These are phyloP conservation scores for Immersiporthe knoxdaviesiana DNA, from an alignment of 2,329 filamentous ascomycete species.

Conservation along the genomic window DNA sequence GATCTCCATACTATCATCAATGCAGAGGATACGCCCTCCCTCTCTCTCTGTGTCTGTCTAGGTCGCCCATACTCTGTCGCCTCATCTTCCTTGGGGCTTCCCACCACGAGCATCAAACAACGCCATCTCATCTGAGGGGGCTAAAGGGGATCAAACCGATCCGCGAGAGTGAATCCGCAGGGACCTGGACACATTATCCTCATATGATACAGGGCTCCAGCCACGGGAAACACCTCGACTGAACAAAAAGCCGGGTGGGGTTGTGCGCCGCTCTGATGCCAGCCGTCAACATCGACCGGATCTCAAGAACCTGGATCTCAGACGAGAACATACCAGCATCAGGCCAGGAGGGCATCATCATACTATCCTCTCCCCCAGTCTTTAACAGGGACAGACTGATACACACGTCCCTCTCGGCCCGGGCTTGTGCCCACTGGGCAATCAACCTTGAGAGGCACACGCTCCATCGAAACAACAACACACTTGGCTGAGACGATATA, in stretches of 20 bases:
- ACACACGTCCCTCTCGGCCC: slow-evolving; percentile 43
- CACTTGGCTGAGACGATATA: slow-evolving; percentile 36
- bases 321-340: slow-evolving; percentile 45
- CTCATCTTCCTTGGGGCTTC: slow-evolving; percentile 15
- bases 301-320: slow-evolving; percentile 54
- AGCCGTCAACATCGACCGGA: slow-evolving; percentile 56
- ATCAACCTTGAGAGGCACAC: slow-evolving; percentile 35
- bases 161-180: slow-evolving; percentile 13
- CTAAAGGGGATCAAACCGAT: slow-evolving; percentile 14
- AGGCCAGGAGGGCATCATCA: slow-evolving; percentile 40
- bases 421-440: slow-evolving; percentile 45
- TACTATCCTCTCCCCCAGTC: slow-evolving; percentile 44
- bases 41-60: no score
- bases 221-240: slow-evolving; percentile 18
- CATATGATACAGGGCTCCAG: slow-evolving; percentile 19
- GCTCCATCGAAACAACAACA: slow-evolving; percentile 22
- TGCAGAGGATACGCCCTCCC: slow-evolving; percentile 37
- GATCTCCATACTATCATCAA: slow-evolving; percentile 42
- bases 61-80: slow-evolving; percentile 24
- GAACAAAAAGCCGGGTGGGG: slow-evolving; percentile 36
- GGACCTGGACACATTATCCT: slow-evolving; percentile 16
- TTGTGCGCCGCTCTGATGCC: slow-evolving; percentile 58
- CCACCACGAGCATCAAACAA: slow-evolving; percentile 30
- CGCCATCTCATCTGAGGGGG: slow-evolving; percentile 25
- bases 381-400: slow-evolving; percentile 43